Base-by-base conservation (phyloP, 257 asterid genomes). In the Cinchona pubescens region DNA sequence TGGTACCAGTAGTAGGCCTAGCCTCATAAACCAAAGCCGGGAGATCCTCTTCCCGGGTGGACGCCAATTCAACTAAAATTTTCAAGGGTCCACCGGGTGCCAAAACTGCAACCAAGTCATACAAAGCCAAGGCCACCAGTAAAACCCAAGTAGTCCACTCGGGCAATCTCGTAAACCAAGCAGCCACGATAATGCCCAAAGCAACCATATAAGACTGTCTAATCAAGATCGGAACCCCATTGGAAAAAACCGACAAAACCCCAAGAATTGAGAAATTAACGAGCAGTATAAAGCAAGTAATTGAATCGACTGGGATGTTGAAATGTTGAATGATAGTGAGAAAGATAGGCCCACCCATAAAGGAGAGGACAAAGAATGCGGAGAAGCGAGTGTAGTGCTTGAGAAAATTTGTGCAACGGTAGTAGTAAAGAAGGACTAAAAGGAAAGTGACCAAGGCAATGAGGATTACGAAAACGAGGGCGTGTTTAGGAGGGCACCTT, bases 121-220 rank as follows among this genome's bases (percentile, higher is more conserved):
- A 94, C 83, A 94, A 64, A 12, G 97, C 97, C 86, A 94, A 46
- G 6, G 97, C 96, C 80, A 92, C 96, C 82, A 94, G 75, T 83
- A 91, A 89, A 78, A 82, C 85, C 99, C 99, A 94, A 3, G 97
- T 94, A 13, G 97, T 94, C 97, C 97, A 94, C 69, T 94, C 99
- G 0, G 99, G 99, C 85, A 94, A 77, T 34, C 89, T 88, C 1
- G 97, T 78, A 82, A 94, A 92, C 99, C 96, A 92, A 27, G 91
- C 97, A 0, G 99, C 99, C 55, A 87, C 96, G 49, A 92, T 89
- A 46, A 94, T 88, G 79, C 97, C 99, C 82, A 92, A 75, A 29
- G 75, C 73, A 81, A 94, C 96, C 97, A 90, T 85, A 53, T 85
- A 90, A 55, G 89, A 78, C 83, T 94, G 99, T 86, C 86, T 90